Percentiles rank a stretch among this genome's conserved stretches.
phyloP scores from a whole-genome alignment of 2,329 filamentous ascomycete species.

The Colletotrichum liaoningense region DNA sequence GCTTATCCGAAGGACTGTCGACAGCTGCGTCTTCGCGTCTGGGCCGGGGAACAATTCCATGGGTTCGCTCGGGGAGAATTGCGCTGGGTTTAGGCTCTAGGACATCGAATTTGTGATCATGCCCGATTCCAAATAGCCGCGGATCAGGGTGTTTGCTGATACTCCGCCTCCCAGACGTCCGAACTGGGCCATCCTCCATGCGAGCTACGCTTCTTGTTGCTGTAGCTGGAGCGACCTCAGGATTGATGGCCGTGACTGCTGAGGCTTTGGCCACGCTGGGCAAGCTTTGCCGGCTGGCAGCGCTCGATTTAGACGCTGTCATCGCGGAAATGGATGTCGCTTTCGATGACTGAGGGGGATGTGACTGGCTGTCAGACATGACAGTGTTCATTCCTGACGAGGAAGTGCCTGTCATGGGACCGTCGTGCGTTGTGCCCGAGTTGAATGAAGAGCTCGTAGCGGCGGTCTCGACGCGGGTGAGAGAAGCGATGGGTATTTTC shows the following conservation, averaged over 20 bases:
- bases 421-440: slow-evolving; percentile 47
- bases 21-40: slow-evolving; percentile 57
- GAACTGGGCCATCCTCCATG: slow-evolving; percentile 56
- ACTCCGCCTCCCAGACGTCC: slow-evolving; percentile 52
- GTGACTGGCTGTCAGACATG: slow-evolving; percentile 53
- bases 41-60: slow-evolving; percentile 40
- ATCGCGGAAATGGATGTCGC: slow-evolving; percentile 60
- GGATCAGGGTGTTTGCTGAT: slow-evolving; percentile 54
- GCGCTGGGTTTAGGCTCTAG: slow-evolving; percentile 49
- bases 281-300: slow-evolving; percentile 52
- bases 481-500: slow-evolving; percentile 53
- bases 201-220: slow-evolving; percentile 54
- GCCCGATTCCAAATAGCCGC: slow-evolving; percentile 47
- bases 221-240: slow-evolving; percentile 61
- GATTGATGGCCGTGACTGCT: slow-evolving; percentile 55
- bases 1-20: slow-evolving; percentile 57
- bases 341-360: slow-evolving; percentile 57
- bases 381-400: slow-evolving; percentile 47
- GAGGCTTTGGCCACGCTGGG: slow-evolving; percentile 56
- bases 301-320: slow-evolving; percentile 55
- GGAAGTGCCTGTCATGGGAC: slow-evolving; percentile 49
- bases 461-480: slow-evolving; percentile 54
- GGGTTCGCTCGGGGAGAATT: slow-evolving; percentile 41
- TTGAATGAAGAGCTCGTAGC: slow-evolving; percentile 45
- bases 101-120: slow-evolving; percentile 53